Base-by-base conservation (phyloP, 176 grass and related monocot genomes). In the Coix lacrymajobi region DNA sequence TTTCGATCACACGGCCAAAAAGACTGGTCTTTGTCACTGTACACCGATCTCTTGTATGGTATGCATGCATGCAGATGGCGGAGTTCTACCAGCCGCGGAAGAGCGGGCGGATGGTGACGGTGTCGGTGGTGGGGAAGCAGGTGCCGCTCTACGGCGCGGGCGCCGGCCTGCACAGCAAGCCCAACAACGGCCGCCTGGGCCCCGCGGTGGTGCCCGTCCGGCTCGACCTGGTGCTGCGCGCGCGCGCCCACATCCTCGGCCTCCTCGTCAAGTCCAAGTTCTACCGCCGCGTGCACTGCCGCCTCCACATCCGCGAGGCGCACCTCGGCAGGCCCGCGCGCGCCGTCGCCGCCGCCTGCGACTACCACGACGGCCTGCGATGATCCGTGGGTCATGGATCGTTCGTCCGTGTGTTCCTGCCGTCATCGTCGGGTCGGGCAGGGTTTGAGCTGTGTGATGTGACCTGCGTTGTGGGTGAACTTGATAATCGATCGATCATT, bases 111-210 rank as follows among this genome's bases (percentile, higher is more conserved):
- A 74, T 78, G 85, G 85, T 93, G 80, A 88, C 75, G 15, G 86
- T 92, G 66, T 88, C 73, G 24, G 93, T 99, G 77, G 46, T 40
- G 25, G 91, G 96, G 22, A 88, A 81, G 81, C 96, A 99, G 87
- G 84, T 96, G 20, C 96, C 96, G 71, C 89, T 99, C 33, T 99
- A 99, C 81, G 96, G 96, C 58, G 96, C 93, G 1, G 96, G 96
- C 12, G 76, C 83, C 14, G 31, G 81, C 28, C 85, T 99, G 26
- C 86, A 87, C 75, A 99, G 96, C 93, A 86, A 90, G 69, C 90
- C 93, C 60, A 88, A 89, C 85, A 88, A 94, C 69, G 89, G 82
- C 87, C 86, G 90, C 60, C 79, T 87, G 15, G 82, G 90, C 60
- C 69, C 93, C 1, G 88, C 93, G 0, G 88, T 90, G 58, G 96